phyloP scores from a whole-genome alignment of 2,329 filamentous ascomycete species.

The Fusarium sp. region DNA sequence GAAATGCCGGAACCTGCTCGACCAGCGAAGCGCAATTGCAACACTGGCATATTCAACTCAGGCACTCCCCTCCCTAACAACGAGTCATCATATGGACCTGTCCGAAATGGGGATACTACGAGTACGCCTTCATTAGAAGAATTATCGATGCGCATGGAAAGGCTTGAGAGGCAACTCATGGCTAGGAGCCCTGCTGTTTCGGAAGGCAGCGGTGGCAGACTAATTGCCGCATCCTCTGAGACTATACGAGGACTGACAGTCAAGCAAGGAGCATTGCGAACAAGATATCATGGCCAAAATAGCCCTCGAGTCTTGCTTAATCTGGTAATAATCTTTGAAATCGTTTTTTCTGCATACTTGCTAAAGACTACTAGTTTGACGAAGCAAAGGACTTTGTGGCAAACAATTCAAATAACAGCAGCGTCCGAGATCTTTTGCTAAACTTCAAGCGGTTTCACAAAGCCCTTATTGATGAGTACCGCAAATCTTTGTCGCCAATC shows the following conservation, averaged over 20 bases:
- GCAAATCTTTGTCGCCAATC: conserved; percentile 63
- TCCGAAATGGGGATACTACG: conserved; percentile 53
- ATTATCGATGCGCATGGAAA: conserved; percentile 64
- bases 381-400: conserved; percentile 66
- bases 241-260: conserved; percentile 65
- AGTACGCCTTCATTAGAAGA: conserved; percentile 60
- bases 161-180: conserved; percentile 65
- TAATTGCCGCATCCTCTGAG: conserved; percentile 56
- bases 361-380: conserved; percentile 59
- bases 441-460: conserved; percentile 63
- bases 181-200: conserved; percentile 58
- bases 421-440: conserved; percentile 59
- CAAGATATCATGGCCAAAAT: conserved; percentile 67
- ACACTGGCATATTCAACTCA: conserved; percentile 44
- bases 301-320: conserved; percentile 67
- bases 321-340: conserved; percentile 56
- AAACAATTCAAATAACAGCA: conserved; percentile 56
- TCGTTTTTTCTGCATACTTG: background rate
- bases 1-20: conserved; percentile 53
- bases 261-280: conserved; percentile 61
- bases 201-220: conserved; percentile 52
- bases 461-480: conserved; percentile 62
- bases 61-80: conserved; percentile 41
- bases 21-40: conserved; percentile 57
- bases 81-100: conserved; percentile 45